Evolutionary conservation across 257 asterid species (phyloP).

Genomic region (Leptodermis oblonga): DNA sequence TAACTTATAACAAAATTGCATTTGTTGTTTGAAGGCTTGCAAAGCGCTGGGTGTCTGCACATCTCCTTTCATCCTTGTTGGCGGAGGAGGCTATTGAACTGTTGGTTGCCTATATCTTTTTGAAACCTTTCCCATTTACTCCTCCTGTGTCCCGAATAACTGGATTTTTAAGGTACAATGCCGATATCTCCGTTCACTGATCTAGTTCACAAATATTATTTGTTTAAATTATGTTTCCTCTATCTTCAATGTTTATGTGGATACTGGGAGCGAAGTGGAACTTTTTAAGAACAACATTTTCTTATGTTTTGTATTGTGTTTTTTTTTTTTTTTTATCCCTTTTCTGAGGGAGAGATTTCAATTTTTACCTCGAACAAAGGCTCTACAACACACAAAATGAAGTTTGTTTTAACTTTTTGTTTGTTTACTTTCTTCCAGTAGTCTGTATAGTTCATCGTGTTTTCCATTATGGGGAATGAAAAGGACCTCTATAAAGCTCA

Average conservation of each 20-base stretch:
- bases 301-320: no score
- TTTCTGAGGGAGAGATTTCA: no score
- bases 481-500: neutral
- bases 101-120: slow-evolving; percentile 78
- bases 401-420: neutral
- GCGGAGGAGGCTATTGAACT: slow-evolving; percentile 87
- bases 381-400: neutral
- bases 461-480: neutral
- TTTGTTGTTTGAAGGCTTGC: slow-evolving; percentile 59
- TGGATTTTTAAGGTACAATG: slow-evolving; percentile 74
- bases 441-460: neutral
- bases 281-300: neutral
- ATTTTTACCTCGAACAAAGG: neutral
- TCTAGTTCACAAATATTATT: slow-evolving; percentile 5
- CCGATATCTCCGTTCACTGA: slow-evolving; percentile 5
- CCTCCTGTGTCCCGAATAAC: slow-evolving; percentile 76
- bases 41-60: slow-evolving; percentile 97
- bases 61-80: slow-evolving; percentile 68
- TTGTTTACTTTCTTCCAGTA: neutral
- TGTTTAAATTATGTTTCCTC: neutral
- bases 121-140: slow-evolving; percentile 79
- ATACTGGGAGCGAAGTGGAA: neutral
- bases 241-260: neutral
- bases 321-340: neutral
- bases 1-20: neutral